Evolutionary conservation across 208 protist species (phyloP).

Genomic region (Leptomonas pyrrhocoris): DNA sequence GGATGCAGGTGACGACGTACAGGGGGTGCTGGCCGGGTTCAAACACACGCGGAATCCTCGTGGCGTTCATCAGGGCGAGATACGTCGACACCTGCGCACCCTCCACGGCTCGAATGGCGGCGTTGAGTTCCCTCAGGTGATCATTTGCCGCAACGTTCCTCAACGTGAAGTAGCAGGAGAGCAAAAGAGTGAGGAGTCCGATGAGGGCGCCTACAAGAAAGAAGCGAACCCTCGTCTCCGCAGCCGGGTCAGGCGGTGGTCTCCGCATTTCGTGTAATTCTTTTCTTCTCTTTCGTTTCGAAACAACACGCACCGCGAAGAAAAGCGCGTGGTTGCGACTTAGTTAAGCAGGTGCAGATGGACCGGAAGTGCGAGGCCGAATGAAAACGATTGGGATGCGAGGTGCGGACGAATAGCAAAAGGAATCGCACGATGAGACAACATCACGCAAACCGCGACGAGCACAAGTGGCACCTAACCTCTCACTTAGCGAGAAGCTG

Average conservation of each 20-base stretch:
- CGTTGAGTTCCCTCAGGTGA: slow-evolving; percentile 20
- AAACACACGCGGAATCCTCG: neutral
- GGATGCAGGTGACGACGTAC: slow-evolving; percentile 28
- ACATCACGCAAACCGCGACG: too few species aligned
- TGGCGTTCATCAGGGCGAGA: slow-evolving; percentile 9
- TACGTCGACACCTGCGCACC: neutral
- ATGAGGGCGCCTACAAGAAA: slow-evolving; percentile 24
- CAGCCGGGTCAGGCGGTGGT: neutral
- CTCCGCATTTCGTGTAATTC: slow-evolving; percentile 6
- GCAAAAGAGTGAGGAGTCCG: slow-evolving; percentile 11
- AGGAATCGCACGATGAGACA: too few species aligned
- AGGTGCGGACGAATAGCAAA: too few species aligned
- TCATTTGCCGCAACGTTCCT: neutral
- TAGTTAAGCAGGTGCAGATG: too few species aligned
- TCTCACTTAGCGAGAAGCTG: too few species aligned
- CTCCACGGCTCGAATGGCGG: slow-evolving; percentile 28
- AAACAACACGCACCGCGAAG: too few species aligned
- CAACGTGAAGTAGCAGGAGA: slow-evolving; percentile 19
- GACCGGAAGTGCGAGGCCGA: too few species aligned
- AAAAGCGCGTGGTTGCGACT: neutral
- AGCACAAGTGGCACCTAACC: too few species aligned
- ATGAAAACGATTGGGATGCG: too few species aligned
- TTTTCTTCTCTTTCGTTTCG: neutral
- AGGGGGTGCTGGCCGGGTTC: slow-evolving; percentile 21
- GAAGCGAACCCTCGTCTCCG: slow-evolving; percentile 13